Conservation (phyloP, 129 eudicot species). For the Flaveria ramosissima region DNA sequence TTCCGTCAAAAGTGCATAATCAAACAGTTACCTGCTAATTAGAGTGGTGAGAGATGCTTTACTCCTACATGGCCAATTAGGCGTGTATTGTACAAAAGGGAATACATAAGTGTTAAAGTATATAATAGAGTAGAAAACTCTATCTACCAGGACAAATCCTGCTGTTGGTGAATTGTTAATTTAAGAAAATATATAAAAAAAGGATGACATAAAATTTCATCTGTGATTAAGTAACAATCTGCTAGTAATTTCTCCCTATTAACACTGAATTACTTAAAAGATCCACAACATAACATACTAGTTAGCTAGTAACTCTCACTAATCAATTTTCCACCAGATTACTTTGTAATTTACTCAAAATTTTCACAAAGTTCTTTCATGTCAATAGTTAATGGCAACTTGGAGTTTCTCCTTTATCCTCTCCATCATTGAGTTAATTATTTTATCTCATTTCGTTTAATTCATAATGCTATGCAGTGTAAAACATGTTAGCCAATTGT, state of each 20-base stretch:
- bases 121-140: neutral
- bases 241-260: neutral
- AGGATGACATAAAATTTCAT: neutral
- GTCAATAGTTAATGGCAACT: neutral
- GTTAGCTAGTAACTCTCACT: neutral
- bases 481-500: conserved; percentile 2
- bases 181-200: conserved; percentile 3
- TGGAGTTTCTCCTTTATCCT: neutral
- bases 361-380: neutral
- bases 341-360: neutral
- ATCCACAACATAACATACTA: neutral
- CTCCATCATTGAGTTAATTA: neutral
- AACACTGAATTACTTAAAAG: neutral
- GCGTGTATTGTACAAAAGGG: neutral
- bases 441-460: neutral
- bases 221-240: neutral
- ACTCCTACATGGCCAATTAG: neutral
- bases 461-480: neutral
- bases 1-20: neutral
- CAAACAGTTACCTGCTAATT: neutral
- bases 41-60: neutral
- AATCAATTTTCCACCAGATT: neutral
- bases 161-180: neutral
- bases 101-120: neutral
- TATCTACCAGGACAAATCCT: neutral